Evolutionary conservation across 2,329 filamentous ascomycete species (phyloP).

Genomic region (Colletotrichum echinochloae): DNA sequence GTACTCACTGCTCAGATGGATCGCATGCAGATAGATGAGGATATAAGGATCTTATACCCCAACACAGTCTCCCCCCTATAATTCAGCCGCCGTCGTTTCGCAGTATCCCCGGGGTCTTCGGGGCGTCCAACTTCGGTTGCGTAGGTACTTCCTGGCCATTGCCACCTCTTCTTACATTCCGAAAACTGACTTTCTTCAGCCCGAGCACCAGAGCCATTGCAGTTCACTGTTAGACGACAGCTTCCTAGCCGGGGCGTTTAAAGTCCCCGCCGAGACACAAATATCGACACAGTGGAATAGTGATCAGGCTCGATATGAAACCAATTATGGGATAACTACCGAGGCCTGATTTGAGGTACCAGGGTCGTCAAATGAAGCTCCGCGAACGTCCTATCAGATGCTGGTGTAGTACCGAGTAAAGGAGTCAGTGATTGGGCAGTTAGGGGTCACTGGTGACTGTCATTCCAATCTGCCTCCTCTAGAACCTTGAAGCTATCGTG

Average conservation of each 20-base stretch:
- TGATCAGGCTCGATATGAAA: background rate
- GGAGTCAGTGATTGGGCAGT: too few relatives aligned
- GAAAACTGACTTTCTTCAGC: background rate
- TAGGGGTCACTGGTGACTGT: too few relatives aligned
- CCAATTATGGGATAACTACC: background rate
- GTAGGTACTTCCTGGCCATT: background rate
- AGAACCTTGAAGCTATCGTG: too few relatives aligned
- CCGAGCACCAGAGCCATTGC: background rate
- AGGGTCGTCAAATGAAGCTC: background rate
- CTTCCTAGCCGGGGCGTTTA: background rate
- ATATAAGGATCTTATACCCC: background rate
- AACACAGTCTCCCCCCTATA: background rate
- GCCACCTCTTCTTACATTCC: background rate
- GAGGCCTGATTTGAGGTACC: background rate
- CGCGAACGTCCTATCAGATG: background rate
- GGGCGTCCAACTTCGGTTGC: background rate
- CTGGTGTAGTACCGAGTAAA: too few relatives aligned
- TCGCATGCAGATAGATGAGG: background rate
- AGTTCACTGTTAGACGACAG: background rate
- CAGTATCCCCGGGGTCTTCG: background rate
- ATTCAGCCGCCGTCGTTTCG: background rate
- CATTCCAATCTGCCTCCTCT: too few relatives aligned
- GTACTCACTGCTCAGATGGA: background rate
- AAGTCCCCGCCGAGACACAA: background rate
- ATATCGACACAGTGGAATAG: slow-evolving; percentile 19